phyloP scores from a whole-genome alignment of 306 rosid species.

The Oxytropis ochrocephala region DNA sequence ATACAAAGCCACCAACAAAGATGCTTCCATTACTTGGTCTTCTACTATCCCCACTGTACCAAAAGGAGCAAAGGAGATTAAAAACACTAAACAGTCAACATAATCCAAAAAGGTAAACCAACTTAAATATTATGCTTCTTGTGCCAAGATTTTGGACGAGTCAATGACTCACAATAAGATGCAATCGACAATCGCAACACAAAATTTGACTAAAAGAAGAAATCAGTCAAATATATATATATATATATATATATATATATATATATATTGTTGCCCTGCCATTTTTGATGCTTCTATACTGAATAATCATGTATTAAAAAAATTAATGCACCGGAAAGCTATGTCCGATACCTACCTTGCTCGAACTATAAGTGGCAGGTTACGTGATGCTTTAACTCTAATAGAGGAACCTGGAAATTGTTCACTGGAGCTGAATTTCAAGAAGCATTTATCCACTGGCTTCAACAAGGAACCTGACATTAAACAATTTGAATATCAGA shows the following conservation, averaged over 20 bases:
- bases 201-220: not conserved
- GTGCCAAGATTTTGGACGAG: not conserved
- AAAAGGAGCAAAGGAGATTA: constrained; percentile 22
- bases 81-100: not conserved
- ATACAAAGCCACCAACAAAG: constrained; percentile 56
- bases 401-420: constrained; percentile 17
- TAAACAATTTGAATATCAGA: constrained; percentile 12
- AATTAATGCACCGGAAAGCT: not conserved
- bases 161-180: not conserved
- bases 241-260: no score
- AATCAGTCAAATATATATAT: no score
- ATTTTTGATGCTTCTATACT: not conserved
- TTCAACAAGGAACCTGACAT: constrained; percentile 48
- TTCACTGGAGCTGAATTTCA: constrained; percentile 26
- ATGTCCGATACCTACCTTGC: constrained; percentile 45
- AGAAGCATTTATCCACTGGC: constrained; percentile 34
- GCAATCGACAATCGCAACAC: not conserved
- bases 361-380: constrained; percentile 33
- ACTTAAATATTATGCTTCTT: not conserved
- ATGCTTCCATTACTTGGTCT: constrained; percentile 34
- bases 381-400: constrained; percentile 29
- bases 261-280: not conserved
- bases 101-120: not conserved
- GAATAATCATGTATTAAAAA: not conserved
- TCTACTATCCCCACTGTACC: constrained; percentile 41